Base-by-base conservation (phyloP, 2,329 filamentous ascomycete genomes). In the Aspergillus carbonarius region DNA sequence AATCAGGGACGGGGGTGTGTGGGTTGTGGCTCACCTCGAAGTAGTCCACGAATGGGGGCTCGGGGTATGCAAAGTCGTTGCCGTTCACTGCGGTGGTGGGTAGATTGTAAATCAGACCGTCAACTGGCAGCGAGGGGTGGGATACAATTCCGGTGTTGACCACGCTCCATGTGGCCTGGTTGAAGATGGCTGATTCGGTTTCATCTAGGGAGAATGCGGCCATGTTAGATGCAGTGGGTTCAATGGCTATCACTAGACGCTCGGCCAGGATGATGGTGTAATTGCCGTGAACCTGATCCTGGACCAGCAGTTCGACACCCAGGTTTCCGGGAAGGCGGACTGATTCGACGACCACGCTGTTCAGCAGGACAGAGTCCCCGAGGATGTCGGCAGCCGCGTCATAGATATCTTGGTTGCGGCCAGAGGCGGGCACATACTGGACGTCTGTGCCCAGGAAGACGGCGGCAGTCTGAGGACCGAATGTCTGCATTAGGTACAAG, bases 21-120 rank as follows among this genome's bases (percentile, higher is more conserved):
- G 30, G 9, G 8, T n/a, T n/a, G 9, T 3, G 5, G 35, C 35
- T 48, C n/a, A 48, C 46, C 27, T 66, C 66, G 10, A 62, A 54
- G 64, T 68, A 68, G 51, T 62, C 55, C 32, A 66, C 63, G 54
- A 68, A 63, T 0, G 65, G 61, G 4, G 55, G 39, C 6, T 67
- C 47, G 8, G 65, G 66, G 12, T 63, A 59, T 17, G 63, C 49
- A 27, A 67, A 64, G 30, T 54, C 58, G 49, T 68, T 61, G 46
- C 61, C 42, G 0, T 63, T 61, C 6, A 65, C 66, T 2, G 65
- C 83, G 0, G 81, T 82, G 15, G 87, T 69, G 60, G 87, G 85
- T 55, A 68, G 50, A 44, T 68, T 68, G 48, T 54, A 61, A 48
- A 66, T 64, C 8, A 58, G 56, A 23, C 49, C 42, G 54, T 60